Percentiles rank a stretch among this genome's conserved stretches.
phyloP scores from a whole-genome alignment of 169 alveolate species.

The Condylostoma magnum region DNA sequence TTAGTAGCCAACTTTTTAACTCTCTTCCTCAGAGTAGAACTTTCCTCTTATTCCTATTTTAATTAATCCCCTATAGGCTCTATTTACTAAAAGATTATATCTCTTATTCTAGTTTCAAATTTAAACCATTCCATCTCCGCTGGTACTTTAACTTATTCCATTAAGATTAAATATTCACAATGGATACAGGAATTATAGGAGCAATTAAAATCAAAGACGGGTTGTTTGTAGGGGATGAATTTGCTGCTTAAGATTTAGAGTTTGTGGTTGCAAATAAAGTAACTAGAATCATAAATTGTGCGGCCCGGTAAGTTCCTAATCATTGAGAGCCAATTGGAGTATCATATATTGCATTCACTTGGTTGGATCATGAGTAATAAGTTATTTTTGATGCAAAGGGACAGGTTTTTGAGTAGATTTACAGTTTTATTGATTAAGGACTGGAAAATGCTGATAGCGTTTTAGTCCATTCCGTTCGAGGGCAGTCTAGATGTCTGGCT shows the following conservation, averaged over 20 bases:
- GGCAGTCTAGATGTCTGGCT: conserved; percentile 76
- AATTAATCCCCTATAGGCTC: too few species aligned
- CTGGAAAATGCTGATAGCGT: conserved; percentile 66
- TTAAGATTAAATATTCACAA: not conserved
- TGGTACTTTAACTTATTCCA: too few species aligned
- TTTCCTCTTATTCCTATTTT: too few species aligned
- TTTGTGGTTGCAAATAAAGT: conserved; percentile 83
- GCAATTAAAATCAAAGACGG: conserved; percentile 85
- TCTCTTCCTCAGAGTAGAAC: too few species aligned
- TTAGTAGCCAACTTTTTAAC: too few species aligned
- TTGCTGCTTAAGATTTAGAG: conserved; percentile 77
- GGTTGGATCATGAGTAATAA: conserved; percentile 83
- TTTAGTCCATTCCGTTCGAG: conserved; percentile 79
- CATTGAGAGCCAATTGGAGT: conserved; percentile 88
- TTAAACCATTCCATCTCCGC: too few species aligned
- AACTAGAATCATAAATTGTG: conserved; percentile 86
- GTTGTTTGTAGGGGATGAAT: conserved; percentile 82
- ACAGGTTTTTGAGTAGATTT: conserved; percentile 58
- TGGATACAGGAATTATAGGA: conserved; percentile 58
- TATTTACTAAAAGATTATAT: too few species aligned
- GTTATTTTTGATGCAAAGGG: conserved; percentile 72
- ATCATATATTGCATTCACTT: conserved; percentile 78
- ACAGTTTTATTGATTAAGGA: conserved; percentile 63
- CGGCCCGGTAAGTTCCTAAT: conserved; percentile 82
- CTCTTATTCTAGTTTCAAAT: too few species aligned